These are phyloP conservation scores for Taphrina betulina DNA, from an alignment of 1,139 yeast species.

Conservation along the genomic window DNA sequence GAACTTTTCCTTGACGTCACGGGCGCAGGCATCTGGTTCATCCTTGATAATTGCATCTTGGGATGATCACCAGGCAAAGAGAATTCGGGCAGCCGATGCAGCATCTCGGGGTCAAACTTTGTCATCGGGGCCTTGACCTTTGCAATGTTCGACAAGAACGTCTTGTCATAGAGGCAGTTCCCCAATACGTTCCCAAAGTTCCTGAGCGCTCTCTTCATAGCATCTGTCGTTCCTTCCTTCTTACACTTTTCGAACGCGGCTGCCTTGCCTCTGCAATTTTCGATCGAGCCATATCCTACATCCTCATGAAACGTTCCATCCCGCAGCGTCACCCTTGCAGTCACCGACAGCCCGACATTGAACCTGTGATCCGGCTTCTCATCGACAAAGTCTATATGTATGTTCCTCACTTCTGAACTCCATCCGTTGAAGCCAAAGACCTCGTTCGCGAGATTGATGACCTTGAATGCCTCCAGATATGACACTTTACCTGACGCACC, in stretches of 20 bases:
- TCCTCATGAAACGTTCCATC: conserved; percentile 78
- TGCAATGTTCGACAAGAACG: conserved; percentile 54
- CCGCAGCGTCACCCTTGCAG: conserved; percentile 62
- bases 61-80: conserved; percentile 13
- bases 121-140: conserved; percentile 44
- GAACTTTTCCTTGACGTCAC: conserved; percentile 5
- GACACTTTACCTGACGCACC: conserved; percentile 47
- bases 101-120: conserved; percentile 20
- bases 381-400: conserved; percentile 44
- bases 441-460: conserved; percentile 59
- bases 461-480: conserved; percentile 50
- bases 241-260: conserved; percentile 71
- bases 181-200: conserved; percentile 78
- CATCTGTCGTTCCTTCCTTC: conserved; percentile 80
- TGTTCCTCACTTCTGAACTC: conserved; percentile 53
- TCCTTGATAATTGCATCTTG: conserved; percentile 4
- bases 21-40: conserved; percentile 11
- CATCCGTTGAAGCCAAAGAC: conserved; percentile 68
- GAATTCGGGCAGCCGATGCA: conserved; percentile 30
- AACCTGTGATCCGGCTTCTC: conserved; percentile 38
- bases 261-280: conserved; percentile 61
- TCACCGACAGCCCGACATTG: conserved; percentile 61
- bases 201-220: conserved; percentile 67
- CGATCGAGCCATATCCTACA: conserved; percentile 71
- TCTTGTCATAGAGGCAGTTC: conserved; percentile 68